Conservation (phyloP, 495 filamentous ascomycete species). For the Talaromyces adpressus region DNA sequence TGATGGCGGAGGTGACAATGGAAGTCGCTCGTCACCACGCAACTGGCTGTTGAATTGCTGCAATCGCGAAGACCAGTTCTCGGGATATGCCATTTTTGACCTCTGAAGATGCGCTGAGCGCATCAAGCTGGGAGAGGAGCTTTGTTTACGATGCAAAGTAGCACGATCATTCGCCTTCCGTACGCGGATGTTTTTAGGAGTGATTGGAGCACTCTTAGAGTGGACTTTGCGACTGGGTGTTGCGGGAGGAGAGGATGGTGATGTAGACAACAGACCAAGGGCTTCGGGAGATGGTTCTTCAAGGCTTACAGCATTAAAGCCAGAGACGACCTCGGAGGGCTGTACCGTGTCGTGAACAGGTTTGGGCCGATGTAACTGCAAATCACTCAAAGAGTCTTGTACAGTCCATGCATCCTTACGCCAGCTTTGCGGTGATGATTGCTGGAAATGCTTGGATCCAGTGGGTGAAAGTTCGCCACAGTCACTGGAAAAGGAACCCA, state of each 20-base stretch:
- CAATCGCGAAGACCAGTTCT: constrained; percentile 33
- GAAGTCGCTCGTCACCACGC: constrained; percentile 30
- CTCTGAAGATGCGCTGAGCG: constrained; percentile 32
- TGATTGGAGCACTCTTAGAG: constrained; percentile 30
- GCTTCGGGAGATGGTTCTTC: constrained; percentile 24
- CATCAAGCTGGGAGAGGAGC: constrained; percentile 35
- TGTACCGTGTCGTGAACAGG: constrained; percentile 35
- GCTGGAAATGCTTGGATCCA: constrained; percentile 29
- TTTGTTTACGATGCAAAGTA: constrained; percentile 33
- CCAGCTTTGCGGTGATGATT: constrained; percentile 35
- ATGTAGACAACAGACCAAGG: constrained; percentile 17
- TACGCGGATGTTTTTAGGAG: constrained; percentile 32
- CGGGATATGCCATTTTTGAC: constrained; percentile 38
- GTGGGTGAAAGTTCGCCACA: constrained; percentile 39
- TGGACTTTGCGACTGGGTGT: constrained; percentile 30
- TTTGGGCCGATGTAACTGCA: constrained; percentile 19
- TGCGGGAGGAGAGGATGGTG: constrained; percentile 37
- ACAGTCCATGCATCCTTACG: constrained; percentile 28
- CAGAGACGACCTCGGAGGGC: constrained; percentile 29
- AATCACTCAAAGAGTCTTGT: constrained; percentile 22
- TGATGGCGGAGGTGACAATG: constrained; percentile 38
- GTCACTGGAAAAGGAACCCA: constrained; percentile 35
- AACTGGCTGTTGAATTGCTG: constrained; percentile 27
- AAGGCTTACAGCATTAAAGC: constrained; percentile 24
- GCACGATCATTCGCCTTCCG: constrained; percentile 35